Conservation (phyloP, 345 rosid species). For the Lepidium sativum region DNA sequence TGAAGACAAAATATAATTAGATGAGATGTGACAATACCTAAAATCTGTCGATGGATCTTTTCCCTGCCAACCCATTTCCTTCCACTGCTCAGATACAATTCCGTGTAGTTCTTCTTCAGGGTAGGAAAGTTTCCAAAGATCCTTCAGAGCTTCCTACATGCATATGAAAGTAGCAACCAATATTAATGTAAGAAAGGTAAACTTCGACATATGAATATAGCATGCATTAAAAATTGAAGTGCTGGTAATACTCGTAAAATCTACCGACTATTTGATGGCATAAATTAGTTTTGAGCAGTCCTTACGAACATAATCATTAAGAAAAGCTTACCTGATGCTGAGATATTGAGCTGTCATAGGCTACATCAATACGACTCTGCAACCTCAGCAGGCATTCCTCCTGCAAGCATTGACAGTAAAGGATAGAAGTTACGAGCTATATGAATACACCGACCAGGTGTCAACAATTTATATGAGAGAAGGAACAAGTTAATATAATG, state of each 20-base stretch:
- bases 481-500: neutral
- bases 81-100: constrained; percentile 96
- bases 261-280: too few species aligned
- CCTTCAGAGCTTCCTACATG: constrained; percentile 74
- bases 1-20: neutral
- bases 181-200: neutral
- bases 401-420: constrained; percentile 28
- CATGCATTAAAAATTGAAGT: neutral
- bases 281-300: neutral
- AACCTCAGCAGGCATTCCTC: constrained; percentile 85
- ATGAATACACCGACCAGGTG: neutral
- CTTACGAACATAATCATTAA: neutral
- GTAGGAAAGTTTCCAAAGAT: constrained; percentile 82
- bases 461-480: neutral
- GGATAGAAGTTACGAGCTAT: neutral
- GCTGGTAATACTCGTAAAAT: too few species aligned
- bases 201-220: neutral
- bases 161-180: neutral
- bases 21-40: constrained; percentile 38
- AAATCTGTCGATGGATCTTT: constrained; percentile 99
- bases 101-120: constrained; percentile 84
- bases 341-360: constrained; percentile 75
- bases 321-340: constrained; percentile 62
- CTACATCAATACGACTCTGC: constrained; percentile 79
- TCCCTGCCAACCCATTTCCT: constrained; percentile 99